Conservation (phyloP, 345 rosid species). For the Aquilaria malaccensis region DNA sequence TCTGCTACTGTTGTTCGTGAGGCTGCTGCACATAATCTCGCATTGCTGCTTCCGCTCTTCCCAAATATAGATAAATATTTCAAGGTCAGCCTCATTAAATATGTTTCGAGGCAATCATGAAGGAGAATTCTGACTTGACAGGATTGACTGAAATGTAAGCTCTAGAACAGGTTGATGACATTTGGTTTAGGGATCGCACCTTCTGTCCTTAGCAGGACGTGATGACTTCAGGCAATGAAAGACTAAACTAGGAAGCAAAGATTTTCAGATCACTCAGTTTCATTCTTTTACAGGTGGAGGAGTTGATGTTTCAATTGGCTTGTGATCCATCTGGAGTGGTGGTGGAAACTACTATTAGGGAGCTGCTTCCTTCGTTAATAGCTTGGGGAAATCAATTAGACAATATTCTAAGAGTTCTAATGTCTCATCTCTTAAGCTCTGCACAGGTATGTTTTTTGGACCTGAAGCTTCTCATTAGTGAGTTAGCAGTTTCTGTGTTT, state of each 20-base stretch:
- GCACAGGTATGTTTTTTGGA: constrained; percentile 53
- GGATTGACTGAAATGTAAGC: constrained; percentile 69
- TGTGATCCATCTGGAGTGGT: constrained; percentile 94
- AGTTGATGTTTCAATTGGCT: constrained; percentile 85
- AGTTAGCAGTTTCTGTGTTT: constrained; percentile 2
- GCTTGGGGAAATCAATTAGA: constrained; percentile 88
- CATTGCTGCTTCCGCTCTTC: constrained; percentile 88
- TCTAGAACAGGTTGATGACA: constrained; percentile 64
- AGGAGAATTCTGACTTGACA: constrained; percentile 71
- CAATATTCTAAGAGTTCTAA: constrained; percentile 62
- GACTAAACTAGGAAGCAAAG: constrained; percentile 11
- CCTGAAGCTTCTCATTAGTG: constrained; percentile 2
- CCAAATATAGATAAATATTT: constrained; percentile 94
- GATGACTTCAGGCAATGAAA: constrained; percentile 23
- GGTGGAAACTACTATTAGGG: constrained; percentile 80
- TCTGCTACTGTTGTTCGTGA: constrained; percentile 92
- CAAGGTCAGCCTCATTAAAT: constrained; percentile 93
- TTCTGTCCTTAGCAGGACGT: constrained; percentile 35
- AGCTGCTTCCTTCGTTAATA: constrained; percentile 75
- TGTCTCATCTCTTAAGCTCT: constrained; percentile 66
- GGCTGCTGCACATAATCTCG: constrained; percentile 89
- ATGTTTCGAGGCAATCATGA: constrained; percentile 70
- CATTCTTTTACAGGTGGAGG: constrained; percentile 71
- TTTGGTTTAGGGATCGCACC: constrained; percentile 42
- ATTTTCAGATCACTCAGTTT: constrained; percentile 23